phyloP scores from a whole-genome alignment of 148 eudicot species.

The Chenopodium suecicum region DNA sequence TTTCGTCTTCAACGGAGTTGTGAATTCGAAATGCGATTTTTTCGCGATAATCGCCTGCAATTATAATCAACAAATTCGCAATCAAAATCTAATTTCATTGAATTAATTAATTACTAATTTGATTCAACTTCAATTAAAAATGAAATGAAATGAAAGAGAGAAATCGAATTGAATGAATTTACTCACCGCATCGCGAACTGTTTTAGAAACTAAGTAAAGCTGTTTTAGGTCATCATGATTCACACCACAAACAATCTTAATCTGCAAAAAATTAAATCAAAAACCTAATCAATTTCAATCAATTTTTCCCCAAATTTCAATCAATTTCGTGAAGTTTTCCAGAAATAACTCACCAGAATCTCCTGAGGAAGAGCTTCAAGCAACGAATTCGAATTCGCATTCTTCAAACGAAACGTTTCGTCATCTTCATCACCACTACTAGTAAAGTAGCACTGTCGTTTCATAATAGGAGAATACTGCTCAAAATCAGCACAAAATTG shows the following conservation, averaged over 20 bases:
- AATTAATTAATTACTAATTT: background rate
- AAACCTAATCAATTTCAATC: background rate
- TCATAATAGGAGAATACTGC: slow-evolving; percentile 30
- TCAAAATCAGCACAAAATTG: slow-evolving; percentile 38
- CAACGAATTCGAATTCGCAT: slow-evolving; percentile 17
- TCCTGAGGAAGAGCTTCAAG: slow-evolving; percentile 77
- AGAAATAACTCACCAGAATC: slow-evolving; percentile 40
- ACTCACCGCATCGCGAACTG: slow-evolving; percentile 63
- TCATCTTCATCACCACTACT: slow-evolving; percentile 3
- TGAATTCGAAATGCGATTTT: slow-evolving; percentile 58
- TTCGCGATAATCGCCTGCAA: slow-evolving; percentile 61
- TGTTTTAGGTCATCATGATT: slow-evolving; percentile 78
- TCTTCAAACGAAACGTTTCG: background rate
- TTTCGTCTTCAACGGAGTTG: slow-evolving; percentile 54
- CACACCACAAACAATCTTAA: slow-evolving; percentile 69
- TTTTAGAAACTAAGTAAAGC: slow-evolving; percentile 59
- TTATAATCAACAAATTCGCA: background rate
- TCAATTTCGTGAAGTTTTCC: slow-evolving; percentile 9
- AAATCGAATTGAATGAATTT: background rate
- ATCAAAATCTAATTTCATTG: background rate
- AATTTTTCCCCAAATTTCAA: background rate
- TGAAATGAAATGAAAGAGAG: too few relatives aligned
- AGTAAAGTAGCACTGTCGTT: slow-evolving; percentile 22
- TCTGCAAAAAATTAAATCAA: slow-evolving; percentile 41
- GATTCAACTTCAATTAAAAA: background rate